Base-by-base conservation (phyloP, 83 land plant species). In the Picea abies region DNA sequence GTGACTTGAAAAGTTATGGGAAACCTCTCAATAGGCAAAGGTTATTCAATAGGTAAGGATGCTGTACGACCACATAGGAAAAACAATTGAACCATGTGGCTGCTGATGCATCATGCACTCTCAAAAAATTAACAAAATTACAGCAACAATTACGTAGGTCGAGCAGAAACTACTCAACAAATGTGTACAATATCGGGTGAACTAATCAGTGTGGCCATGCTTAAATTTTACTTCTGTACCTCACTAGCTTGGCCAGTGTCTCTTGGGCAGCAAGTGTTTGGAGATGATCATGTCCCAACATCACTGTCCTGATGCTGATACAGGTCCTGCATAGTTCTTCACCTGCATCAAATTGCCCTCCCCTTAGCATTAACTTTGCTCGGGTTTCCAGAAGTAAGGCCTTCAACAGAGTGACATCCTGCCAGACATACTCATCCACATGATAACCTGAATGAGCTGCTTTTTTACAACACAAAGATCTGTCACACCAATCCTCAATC, bases 351-450 rank as follows among this genome's bases (percentile, higher is more conserved):
- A 94, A 96, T 75, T 88, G 90, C n/a, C 97, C 98, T 12, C 98
- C 98, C 83, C 91, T 84, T 80, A 96, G 79, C 85, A 96, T 66
- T 80, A 96, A 76, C 91, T 94, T 96, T n/a, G 98, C 97, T 63
- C 92, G 83, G 11, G 95, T 91, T 88, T 96, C 98, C 22, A 96
- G 83, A 82, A 96, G 79, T 16, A 92, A 83, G 11, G 98, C 98
- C 79, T 94, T 96, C 80, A 96, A 77, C 79, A 96, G 75, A 16
- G 98, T 96, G 64, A 94, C 94, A 22, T 96, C 94, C 76, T 93
- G 95, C 98, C 98, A 96, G 52, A 92, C 92, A 63, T 89, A 91
- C 81, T 96, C 98, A 81, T 96, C 95, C 63, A 94, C 93, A 82
- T 88, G 85, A 17, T 85, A 80, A n/a, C 65, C 80, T 4, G 87